A percentile compares a stretch with the other conserved stretches of the same genome.
These are phyloP conservation scores for Solidago caesia DNA, from an alignment of 129 eudicot genomes.

Conservation along the genomic window DNA sequence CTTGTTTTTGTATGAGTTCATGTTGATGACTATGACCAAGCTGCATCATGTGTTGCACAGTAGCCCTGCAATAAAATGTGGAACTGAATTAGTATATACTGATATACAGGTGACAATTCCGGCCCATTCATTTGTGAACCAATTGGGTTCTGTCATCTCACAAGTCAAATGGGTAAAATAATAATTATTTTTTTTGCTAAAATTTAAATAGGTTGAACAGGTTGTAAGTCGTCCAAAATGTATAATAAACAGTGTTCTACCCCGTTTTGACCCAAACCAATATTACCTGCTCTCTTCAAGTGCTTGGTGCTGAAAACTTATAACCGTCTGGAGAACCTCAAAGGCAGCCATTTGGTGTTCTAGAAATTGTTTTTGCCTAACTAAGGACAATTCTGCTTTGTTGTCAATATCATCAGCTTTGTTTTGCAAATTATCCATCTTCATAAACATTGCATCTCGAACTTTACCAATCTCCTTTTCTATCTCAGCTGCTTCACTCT, in stretches of 20 bases:
- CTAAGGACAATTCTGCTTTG: background rate
- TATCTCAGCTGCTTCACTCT: background rate
- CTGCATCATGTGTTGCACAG: background rate
- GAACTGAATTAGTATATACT: background rate
- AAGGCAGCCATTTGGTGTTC: background rate
- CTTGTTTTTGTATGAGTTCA: background rate
- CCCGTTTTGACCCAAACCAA: background rate
- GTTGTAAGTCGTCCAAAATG: too few relatives aligned
- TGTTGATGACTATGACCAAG: conserved; percentile 20
- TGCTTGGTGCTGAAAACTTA: background rate
- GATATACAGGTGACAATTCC: background rate
- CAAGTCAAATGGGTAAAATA: too few relatives aligned
- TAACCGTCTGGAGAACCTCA: background rate
- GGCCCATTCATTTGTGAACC: background rate
- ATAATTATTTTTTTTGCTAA: too few relatives aligned
- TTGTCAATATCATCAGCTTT: background rate
- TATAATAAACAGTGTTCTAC: too few relatives aligned
- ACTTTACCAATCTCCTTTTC: background rate
- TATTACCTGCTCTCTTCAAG: background rate
- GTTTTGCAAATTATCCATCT: background rate
- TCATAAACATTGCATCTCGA: background rate
- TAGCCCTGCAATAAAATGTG: background rate
- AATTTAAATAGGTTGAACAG: too few relatives aligned
- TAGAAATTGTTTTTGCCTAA: background rate
- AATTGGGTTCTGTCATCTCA: too few relatives aligned